These are phyloP conservation scores for Lumnitzera littorea DNA, from an alignment of 345 rosid genomes.

Conservation along the genomic window DNA sequence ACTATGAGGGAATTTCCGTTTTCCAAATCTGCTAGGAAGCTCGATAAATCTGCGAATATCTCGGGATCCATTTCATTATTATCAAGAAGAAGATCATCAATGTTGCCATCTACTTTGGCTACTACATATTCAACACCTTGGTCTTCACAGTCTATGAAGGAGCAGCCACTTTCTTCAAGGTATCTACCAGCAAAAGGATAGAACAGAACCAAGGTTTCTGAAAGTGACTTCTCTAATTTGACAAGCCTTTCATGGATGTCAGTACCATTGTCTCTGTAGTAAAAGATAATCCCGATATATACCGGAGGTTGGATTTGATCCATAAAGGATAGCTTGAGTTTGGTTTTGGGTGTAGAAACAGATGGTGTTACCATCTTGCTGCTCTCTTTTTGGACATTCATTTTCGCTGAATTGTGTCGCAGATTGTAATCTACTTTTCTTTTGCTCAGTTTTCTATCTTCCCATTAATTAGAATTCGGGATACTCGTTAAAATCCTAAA, in stretches of 20 bases:
- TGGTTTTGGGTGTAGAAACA: not conserved
- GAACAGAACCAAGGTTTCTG: conserved; percentile 13
- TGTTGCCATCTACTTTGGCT: conserved; percentile 10
- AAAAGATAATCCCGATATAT: conserved; percentile 23
- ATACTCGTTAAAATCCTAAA: too few species aligned
- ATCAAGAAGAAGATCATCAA: conserved; percentile 6
- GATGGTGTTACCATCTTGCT: too few species aligned
- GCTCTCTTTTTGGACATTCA: too few species aligned
- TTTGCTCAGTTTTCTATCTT: too few species aligned
- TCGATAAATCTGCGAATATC: conserved; percentile 5
- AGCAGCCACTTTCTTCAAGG: not conserved
- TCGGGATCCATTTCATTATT: conserved; percentile 1
- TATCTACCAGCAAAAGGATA: conserved; percentile 23
- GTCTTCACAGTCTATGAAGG: conserved; percentile 15
- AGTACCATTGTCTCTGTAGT: conserved; percentile 13
- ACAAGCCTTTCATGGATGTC: conserved; percentile 8
- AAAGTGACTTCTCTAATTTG: conserved; percentile 26
- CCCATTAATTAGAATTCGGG: too few species aligned
- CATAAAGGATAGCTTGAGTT: too few species aligned
- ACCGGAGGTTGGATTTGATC: conserved; percentile 27
- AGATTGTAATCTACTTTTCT: too few species aligned
- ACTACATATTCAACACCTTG: conserved; percentile 20
- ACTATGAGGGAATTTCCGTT: conserved; percentile 2
- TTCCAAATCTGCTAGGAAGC: conserved; percentile 2
- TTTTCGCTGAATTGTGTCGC: too few species aligned